These are phyloP conservation scores for Polytolypa hystricis DNA, from an alignment of 2,329 filamentous ascomycete genomes.

Conservation along the genomic window DNA sequence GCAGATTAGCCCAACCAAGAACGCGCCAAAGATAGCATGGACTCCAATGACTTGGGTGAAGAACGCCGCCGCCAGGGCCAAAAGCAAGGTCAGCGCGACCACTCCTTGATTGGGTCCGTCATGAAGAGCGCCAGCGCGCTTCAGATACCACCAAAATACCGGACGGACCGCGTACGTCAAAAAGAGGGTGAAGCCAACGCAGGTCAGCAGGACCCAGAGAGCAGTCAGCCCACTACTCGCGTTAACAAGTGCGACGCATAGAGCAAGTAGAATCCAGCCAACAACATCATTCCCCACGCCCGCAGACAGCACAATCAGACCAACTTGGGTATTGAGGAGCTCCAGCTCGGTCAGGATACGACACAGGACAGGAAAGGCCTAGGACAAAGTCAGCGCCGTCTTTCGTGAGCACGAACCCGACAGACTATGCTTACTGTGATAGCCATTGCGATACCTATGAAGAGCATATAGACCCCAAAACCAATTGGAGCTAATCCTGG, in stretches of 20 bases:
- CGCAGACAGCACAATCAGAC: constrained; percentile 72
- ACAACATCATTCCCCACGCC: constrained; percentile 88
- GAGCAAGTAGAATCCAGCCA: constrained; percentile 82
- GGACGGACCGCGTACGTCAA: constrained; percentile 64
- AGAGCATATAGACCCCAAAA: constrained; percentile 57
- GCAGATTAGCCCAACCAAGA: constrained; percentile 78
- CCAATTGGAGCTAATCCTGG: constrained; percentile 44
- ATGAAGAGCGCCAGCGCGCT: constrained; percentile 64
- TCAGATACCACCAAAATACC: constrained; percentile 60
- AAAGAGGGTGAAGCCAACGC: constrained; percentile 64
- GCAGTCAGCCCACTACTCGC: constrained; percentile 71
- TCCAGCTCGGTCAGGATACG: constrained; percentile 88
- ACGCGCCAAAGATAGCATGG: constrained; percentile 89
- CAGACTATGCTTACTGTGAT: constrained; percentile 69
- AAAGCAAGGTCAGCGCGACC: constrained; percentile 68
- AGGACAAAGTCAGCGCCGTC: too few species aligned
- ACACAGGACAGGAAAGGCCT: constrained; percentile 78
- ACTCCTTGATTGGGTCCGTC: constrained; percentile 81
- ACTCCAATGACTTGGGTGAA: constrained; percentile 87
- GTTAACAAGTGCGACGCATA: constrained; percentile 89
- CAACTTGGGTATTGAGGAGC: constrained; percentile 47
- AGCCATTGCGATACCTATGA: constrained; percentile 85
- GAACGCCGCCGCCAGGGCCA: constrained; percentile 69
- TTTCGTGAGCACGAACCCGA: too few species aligned
- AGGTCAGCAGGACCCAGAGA: constrained; percentile 70